These are phyloP conservation scores for Nelumbo lutea DNA, from an alignment of 164 flowering plant species.

Conservation along the genomic window DNA sequence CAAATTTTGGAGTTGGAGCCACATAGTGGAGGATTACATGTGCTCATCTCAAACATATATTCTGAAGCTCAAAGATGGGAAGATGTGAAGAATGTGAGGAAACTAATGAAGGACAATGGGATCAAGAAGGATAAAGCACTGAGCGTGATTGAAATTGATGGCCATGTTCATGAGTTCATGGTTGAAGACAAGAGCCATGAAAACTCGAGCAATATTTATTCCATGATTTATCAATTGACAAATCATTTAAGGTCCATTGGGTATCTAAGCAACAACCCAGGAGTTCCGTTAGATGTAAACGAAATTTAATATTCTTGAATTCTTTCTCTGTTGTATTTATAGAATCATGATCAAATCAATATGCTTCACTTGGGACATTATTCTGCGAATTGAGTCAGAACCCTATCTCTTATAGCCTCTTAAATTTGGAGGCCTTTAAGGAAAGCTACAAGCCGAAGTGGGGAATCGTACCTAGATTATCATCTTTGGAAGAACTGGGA, in stretches of 20 bases:
- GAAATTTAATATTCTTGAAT: background rate
- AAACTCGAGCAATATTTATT: conserved; percentile 22
- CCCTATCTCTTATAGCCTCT: too few species aligned
- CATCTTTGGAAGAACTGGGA: too few species aligned
- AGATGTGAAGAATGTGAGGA: conserved; percentile 39
- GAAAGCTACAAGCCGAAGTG: too few species aligned
- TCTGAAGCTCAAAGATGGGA: conserved; percentile 47
- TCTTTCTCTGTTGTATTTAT: background rate
- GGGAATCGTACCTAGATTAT: too few species aligned
- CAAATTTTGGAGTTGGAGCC: conserved; percentile 41
- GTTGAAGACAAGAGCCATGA: conserved; percentile 43
- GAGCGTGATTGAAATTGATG: conserved; percentile 44
- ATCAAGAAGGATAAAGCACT: conserved; percentile 34
- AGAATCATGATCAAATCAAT: too few species aligned
- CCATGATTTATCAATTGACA: conserved; percentile 26
- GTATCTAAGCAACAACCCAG: background rate
- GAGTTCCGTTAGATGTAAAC: conserved; percentile 1
- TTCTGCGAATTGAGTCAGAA: too few species aligned
- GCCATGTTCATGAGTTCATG: conserved; percentile 31
- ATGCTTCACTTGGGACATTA: too few species aligned
- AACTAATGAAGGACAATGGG: conserved; percentile 40
- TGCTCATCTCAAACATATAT: conserved; percentile 47
- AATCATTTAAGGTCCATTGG: conserved; percentile 14
- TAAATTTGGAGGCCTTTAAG: too few species aligned
- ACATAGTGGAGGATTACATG: conserved; percentile 34